Evolutionary conservation across 1,284 basidiomycete genomes (phyloP), one percentile per base, ranked within the genome.

Genomic region (Xanthoconium separans): DNA sequence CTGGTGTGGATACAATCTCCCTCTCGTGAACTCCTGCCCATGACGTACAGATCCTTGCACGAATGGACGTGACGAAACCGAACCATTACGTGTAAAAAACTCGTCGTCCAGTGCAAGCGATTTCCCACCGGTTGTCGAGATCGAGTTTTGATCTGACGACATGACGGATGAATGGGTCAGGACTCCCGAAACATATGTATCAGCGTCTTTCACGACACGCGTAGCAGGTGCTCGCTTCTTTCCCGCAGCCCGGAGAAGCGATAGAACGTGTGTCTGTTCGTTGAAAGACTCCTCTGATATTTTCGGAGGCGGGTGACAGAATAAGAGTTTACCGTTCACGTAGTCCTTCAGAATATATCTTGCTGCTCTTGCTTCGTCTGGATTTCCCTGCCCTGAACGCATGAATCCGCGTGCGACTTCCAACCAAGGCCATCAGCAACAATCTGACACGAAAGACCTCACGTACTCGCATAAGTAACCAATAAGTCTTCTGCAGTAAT

Each of bases 341-440:
- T 98, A 99, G 75, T 99, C 97, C 73, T 99, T 99, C 53, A 99
- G 81, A 51, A 99, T 82, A 67, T 91, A 91, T 55, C 97, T 85
- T 13, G 96, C 93, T 0, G 96, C 88, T 50, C 95, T 87, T 22
- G 95, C 93, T 70, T 98, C 95, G 69, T 99, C 97, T 3, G 97
- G 95, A 71, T 96, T 97, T 48, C 97, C 97, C 74, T 96, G 93
- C 1, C 96, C 95, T 11, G 95, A 86, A 45, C 96, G 86, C 62
- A 89, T 91, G 72, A 91, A 96, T 27, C 97, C 97, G 63, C 96
- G 80, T n/a, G 86, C 95, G 62, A 97, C 94, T 96, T 57, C 16
- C 46, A 27, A 6, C 27, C 27, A 27, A 4, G 27, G 6, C 24
- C 27, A 27, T 27, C 54, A 31, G 54, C 36, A 36, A 44, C 42